Evolutionary conservation across 2,329 filamentous ascomycete genomes (phyloP), one percentile per base, ranked within the genome.

Genomic region (Mycogone perniciosa): DNA sequence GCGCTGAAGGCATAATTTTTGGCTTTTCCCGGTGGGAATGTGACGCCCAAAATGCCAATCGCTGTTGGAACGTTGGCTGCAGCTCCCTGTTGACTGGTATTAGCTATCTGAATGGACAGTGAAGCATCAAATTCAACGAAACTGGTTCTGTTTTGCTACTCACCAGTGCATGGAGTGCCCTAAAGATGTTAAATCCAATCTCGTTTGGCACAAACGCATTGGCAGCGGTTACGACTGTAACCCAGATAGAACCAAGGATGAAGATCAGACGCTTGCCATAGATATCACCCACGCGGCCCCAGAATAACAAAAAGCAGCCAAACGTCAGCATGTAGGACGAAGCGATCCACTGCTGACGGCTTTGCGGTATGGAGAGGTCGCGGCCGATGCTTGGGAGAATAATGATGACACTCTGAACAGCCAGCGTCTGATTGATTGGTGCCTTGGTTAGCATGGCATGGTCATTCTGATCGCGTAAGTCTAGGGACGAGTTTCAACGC

Each of bases 41-140:
- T 86, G 1, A 79, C 78, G 0, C 83, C 84, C 3, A 88, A 64
- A 37, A 88, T 87, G 0, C 85, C 85, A 60, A 88, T 80, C 0
- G 84, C 85, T 0, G 84, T 86, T 0, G 85, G 84, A 0, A 87
- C 81, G 60, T 85, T 87, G 11, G 83, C 82, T 2, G 85, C 84
- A 29, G 81, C 81, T 2, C 83, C 84, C 67, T 79, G 49, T 20
- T 26, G 20, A 3, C 20, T 31, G 37, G 37, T 38, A 38, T 38
- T 38, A 38, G 35, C 35, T 38, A n/a, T 35, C 0, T 4, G 26
- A 11, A 20, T 35, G 6, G 9, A 42, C 31, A 46, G 46, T 9
- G 9, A 27, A 31, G 4, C 27, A 27, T 33, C 11, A 41, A 35
- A 43, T 27, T 44, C 30, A 52, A 39, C 5, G 20, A 39, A 7